A percentile compares a stretch with the other conserved stretches of the same genome.
Conservation (phyloP, 768 basidiomycete species). For the Candolleomyces aberdarensis region DNA sequence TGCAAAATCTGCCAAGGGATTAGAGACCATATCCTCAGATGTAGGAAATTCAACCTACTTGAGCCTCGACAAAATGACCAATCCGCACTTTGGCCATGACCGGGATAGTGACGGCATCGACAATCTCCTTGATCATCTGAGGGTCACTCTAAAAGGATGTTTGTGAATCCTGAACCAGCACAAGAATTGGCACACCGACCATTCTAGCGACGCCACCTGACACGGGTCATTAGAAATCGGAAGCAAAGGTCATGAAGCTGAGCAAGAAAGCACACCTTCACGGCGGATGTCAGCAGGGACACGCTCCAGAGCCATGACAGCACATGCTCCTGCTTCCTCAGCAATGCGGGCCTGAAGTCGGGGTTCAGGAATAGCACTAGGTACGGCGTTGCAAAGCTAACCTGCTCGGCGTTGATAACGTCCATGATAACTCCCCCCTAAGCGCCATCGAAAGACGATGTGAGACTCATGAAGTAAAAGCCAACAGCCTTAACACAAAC, state of each 20-base stretch:
- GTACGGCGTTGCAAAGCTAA: constrained; percentile 12
- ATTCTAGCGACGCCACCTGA: constrained; percentile 90
- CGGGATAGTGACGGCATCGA: constrained; percentile 91
- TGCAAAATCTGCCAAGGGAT: constrained; percentile 73
- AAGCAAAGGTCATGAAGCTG: not conserved
- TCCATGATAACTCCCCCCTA: constrained; percentile 95
- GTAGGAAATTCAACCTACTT: constrained; percentile 42
- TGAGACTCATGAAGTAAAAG: constrained; percentile 7
- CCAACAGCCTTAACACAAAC: constrained; percentile 28
- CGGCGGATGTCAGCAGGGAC: constrained; percentile 94
- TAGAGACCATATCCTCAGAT: not conserved
- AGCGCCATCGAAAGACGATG: constrained; percentile 9
- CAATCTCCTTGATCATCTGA: constrained; percentile 94
- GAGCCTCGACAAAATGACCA: constrained; percentile 97
- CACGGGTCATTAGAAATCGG: not conserved
- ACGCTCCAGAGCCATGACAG: constrained; percentile 95
- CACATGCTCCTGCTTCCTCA: constrained; percentile 95
- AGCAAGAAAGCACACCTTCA: constrained; percentile 40
- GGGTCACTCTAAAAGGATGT: constrained; percentile 76
- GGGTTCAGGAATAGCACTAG: constrained; percentile 14
- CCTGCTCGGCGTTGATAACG: constrained; percentile 75
- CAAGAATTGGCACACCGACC: constrained; percentile 45
- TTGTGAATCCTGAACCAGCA: constrained; percentile 9
- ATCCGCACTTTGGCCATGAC: constrained; percentile 97
- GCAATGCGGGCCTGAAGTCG: constrained; percentile 81